These are phyloP conservation scores for Emericellopsis atlantica DNA, from an alignment of 2,329 filamentous ascomycete genomes.

Conservation along the genomic window DNA sequence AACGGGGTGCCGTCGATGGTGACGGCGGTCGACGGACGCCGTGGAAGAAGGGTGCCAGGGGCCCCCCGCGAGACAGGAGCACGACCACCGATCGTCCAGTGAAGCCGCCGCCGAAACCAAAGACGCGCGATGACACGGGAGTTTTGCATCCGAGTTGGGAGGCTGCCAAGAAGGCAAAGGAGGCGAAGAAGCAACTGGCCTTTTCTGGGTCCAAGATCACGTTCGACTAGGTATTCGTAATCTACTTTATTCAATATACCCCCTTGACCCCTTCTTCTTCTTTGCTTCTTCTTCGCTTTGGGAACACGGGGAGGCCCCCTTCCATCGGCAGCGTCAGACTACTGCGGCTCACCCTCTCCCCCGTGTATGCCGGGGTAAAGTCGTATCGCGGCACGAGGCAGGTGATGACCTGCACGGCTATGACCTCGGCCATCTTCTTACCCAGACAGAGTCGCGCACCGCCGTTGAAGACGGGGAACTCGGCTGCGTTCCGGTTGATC, in stretches of 20 bases:
- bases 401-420: constrained; percentile 43
- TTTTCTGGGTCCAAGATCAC: constrained; percentile 46
- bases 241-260: neutral
- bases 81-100: constrained; percentile 2
- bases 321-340: constrained; percentile 54
- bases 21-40: constrained; percentile 25
- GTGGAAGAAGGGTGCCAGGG: constrained; percentile 39
- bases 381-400: constrained; percentile 35
- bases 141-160: constrained; percentile 53
- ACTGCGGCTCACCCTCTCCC: constrained; percentile 41
- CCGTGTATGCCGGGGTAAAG: constrained; percentile 28
- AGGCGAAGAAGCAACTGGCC: constrained; percentile 34
- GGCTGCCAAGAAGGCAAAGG: constrained; percentile 49
- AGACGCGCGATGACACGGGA: constrained; percentile 35
- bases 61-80: constrained; percentile 13
- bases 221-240: constrained; percentile 33
- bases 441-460: constrained; percentile 48
- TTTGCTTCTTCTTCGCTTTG: constrained; percentile 1
- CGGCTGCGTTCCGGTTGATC: constrained; percentile 29
- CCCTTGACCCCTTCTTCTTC: neutral
- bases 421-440: constrained; percentile 48
- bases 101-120: constrained; percentile 13
- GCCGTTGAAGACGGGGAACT: constrained; percentile 55
- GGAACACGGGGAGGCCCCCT: constrained; percentile 35
- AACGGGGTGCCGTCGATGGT: constrained; percentile 38